phyloP scores from a whole-genome alignment of 2,329 filamentous ascomycete species.

The Colletotrichum truncatum region DNA sequence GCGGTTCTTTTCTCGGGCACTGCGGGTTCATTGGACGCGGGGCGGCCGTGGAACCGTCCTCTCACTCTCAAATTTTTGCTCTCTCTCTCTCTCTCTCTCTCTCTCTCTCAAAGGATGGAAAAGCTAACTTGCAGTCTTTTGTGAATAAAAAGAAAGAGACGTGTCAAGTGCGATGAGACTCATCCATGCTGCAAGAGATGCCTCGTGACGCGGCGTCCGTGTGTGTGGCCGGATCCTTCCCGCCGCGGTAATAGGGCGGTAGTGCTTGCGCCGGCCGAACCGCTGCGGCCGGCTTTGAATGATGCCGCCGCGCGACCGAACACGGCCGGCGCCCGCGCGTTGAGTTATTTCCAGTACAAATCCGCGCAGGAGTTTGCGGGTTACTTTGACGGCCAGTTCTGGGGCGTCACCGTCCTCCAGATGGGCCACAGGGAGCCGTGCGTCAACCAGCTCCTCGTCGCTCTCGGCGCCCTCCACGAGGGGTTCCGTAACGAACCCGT shows the following conservation, averaged over 20 bases:
- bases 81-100: neutral
- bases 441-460: conserved; percentile 21
- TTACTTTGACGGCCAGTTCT: conserved; percentile 12
- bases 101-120: neutral
- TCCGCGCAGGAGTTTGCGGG: conserved; percentile 11
- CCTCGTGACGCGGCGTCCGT: neutral
- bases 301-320: neutral
- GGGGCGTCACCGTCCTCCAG: conserved; percentile 8
- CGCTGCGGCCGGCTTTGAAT: neutral
- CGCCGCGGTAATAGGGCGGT: no score
- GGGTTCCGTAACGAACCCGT: neutral
- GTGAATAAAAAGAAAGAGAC: neutral
- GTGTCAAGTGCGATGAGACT: neutral
- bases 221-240: neutral
- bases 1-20: no score
- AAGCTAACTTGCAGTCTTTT: neutral
- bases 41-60: no score
- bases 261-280: neutral
- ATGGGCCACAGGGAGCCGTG: conserved; percentile 4
- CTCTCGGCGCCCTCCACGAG: conserved; percentile 21
- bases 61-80: no score
- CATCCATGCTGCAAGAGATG: neutral
- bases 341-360: conserved; percentile 2
- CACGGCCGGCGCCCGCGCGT: neutral
- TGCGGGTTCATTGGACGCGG: no score